Evolutionary conservation across 805 yeast genomes (phyloP).

Genomic region (Lipomyces chichibuensis): DNA sequence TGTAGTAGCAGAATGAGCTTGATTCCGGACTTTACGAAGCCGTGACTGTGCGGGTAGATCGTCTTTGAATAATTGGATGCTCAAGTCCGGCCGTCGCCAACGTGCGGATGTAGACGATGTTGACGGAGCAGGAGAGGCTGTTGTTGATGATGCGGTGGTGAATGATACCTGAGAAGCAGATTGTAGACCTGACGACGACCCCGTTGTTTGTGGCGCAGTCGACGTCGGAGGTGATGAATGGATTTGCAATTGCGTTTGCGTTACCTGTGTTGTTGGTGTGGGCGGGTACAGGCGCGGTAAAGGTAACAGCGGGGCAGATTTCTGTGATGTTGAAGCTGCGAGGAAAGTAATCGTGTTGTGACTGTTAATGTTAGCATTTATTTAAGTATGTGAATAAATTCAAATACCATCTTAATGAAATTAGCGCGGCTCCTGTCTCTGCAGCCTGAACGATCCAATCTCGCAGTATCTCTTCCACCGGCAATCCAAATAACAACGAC

Average conservation of each 20-base stretch:
- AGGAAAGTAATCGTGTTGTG: conserved; percentile 20
- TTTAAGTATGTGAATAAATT: not conserved
- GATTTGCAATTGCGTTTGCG: not conserved
- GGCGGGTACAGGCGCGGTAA: not conserved
- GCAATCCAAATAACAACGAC: conserved; percentile 25
- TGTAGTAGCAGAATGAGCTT: conserved; percentile 5
- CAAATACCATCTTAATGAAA: conserved; percentile 23
- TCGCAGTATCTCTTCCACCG: conserved; percentile 13
- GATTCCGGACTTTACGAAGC: not conserved
- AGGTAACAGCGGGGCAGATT: not conserved
- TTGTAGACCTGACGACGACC: not conserved
- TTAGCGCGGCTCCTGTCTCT: conserved; percentile 12
- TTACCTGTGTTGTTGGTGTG: conserved; percentile 1
- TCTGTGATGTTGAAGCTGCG: not conserved
- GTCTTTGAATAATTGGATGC: conserved; percentile 26
- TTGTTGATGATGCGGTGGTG: not conserved
- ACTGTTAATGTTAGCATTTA: conserved; percentile 4
- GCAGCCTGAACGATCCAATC: conserved; percentile 26
- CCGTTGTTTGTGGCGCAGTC: not conserved
- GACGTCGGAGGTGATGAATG: not conserved
- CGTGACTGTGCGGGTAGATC: conserved; percentile 1
- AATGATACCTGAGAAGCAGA: conserved; percentile 5
- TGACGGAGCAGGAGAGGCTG: conserved; percentile 6
- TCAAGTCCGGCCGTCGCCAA: conserved; percentile 31
- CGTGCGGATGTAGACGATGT: conserved; percentile 15